Base-by-base conservation (phyloP, 805 yeast species). In the Hanseniaspora vineae region DNA sequence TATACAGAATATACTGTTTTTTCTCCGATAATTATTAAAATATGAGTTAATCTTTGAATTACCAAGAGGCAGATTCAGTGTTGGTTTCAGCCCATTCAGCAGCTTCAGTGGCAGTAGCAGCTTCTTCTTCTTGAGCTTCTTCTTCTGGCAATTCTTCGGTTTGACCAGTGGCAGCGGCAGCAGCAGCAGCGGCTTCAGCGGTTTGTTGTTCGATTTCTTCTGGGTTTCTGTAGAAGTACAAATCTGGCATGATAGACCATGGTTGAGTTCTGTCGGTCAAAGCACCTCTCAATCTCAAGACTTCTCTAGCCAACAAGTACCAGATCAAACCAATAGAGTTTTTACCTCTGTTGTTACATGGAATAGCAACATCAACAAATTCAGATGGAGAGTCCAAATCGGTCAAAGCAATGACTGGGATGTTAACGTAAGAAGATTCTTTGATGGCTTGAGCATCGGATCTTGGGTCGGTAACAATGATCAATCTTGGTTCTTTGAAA, bases 161-260 rank as follows among this genome's bases (percentile, higher is more conserved):
- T 56, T 65, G 72, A 67, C 81, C 87, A 68, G 37, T 6, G 5
- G 14, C 37, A 33, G 15, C 37, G 15, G 37, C 86, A 65, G 79
- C 86, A 62, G 75, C 79, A 56, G 73, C 74, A 61, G 80, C 77
- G 64, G 72, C 76, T 65, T 75, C 82, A 67, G 78, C 84, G 62
- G 77, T 78, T 61, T 74, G 78, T 66, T 72, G 73, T 77, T 87
- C 96, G 73, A 84, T 84, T 77, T 92, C 99, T 80, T 90, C 97
- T 69, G 99, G 98, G 79, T 92, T 96, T 83, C 99, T 92, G 97
- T 92, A 92, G 89, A 92, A 92, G 89, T 89, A 92, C 74, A 92
- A 82, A 79, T 92, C 99, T 73, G 97, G 97, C 98, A 92, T 92
- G 71, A 92, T 92, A 63, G 94, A 77, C 99, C 99, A 92, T 73